phyloP scores from a whole-genome alignment of 495 filamentous ascomycete genomes.

The Penicillium turbatum region DNA sequence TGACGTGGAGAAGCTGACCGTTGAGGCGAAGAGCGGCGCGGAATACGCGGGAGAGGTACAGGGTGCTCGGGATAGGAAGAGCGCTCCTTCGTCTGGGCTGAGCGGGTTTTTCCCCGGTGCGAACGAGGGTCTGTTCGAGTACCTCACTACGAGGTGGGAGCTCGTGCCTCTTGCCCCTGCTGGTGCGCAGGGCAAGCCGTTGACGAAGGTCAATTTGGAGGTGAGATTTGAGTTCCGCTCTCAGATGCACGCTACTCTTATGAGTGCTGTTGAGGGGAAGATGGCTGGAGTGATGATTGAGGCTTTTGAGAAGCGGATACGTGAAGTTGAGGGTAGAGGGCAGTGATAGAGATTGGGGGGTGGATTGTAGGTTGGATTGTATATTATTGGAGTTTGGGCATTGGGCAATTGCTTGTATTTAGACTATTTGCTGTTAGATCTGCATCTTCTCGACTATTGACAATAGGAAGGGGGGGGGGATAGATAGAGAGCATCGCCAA shows the following conservation, averaged over 20 bases:
- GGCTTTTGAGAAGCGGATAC: slow-evolving; percentile 82
- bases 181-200: slow-evolving; percentile 22
- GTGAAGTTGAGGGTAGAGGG: slow-evolving; percentile 44
- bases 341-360: background rate
- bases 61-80: background rate
- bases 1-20: slow-evolving; percentile 50
- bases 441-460: background rate
- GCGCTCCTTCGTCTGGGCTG: slow-evolving; percentile 9
- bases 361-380: background rate
- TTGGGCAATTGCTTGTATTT: slow-evolving; percentile 1
- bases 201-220: slow-evolving; percentile 68
- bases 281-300: slow-evolving; percentile 84
- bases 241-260: slow-evolving; percentile 75
- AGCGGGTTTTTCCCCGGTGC: slow-evolving; percentile 36
- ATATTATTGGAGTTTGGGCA: background rate
- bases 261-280: slow-evolving; percentile 73
- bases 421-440: background rate
- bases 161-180: slow-evolving; percentile 44
- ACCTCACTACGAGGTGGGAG: slow-evolving; percentile 74
- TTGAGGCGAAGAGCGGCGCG: slow-evolving; percentile 76
- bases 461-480: background rate
- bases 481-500: background rate
- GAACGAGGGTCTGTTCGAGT: slow-evolving; percentile 62
- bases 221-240: slow-evolving; percentile 81
- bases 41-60: slow-evolving; percentile 25